A percentile compares a stretch with the other conserved stretches of the same genome.
Conservation (phyloP, 352 stramenopile species). For the Salisapilia sapeloensis region DNA sequence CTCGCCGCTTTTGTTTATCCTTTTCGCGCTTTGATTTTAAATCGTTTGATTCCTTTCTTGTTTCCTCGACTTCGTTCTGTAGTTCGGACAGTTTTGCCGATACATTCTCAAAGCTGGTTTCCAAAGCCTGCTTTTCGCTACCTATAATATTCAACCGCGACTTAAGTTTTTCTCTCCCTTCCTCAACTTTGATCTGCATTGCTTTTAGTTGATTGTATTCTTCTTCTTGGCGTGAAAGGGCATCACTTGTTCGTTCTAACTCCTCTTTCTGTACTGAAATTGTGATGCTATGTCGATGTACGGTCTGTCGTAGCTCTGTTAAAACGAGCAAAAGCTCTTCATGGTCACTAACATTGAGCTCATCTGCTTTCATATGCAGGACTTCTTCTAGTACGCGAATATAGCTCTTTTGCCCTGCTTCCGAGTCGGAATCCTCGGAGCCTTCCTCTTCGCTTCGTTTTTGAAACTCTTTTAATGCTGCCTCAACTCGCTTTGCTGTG, state of each 20-base stretch:
- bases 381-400: conserved; percentile 66
- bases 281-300: conserved; percentile 31
- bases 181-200: conserved; percentile 3
- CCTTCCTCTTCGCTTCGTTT: not conserved
- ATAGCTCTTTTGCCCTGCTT: conserved; percentile 28
- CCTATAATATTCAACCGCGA: too few species aligned
- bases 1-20: conserved; percentile 2
- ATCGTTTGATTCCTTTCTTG: conserved; percentile 7
- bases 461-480: conserved; percentile 15
- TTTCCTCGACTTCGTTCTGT: conserved; percentile 5
- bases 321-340: conserved; percentile 63
- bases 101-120: conserved; percentile 2
- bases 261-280: conserved; percentile 8
- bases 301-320: conserved; percentile 56
- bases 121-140: conserved; percentile 5
- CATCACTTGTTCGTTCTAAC: conserved; percentile 10
- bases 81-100: conserved; percentile 2
- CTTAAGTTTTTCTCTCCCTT: conserved; percentile 9
- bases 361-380: conserved; percentile 46
- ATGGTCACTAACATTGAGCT: conserved; percentile 48
- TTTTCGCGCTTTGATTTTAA: conserved; percentile 10
- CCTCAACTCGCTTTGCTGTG: conserved; percentile 17
- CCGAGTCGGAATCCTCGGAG: not conserved
- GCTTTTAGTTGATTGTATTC: conserved; percentile 4
- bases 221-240: conserved; percentile 10